These are phyloP conservation scores for Cajanus cajan DNA, from an alignment of 306 rosid genomes.

Conservation along the genomic window DNA sequence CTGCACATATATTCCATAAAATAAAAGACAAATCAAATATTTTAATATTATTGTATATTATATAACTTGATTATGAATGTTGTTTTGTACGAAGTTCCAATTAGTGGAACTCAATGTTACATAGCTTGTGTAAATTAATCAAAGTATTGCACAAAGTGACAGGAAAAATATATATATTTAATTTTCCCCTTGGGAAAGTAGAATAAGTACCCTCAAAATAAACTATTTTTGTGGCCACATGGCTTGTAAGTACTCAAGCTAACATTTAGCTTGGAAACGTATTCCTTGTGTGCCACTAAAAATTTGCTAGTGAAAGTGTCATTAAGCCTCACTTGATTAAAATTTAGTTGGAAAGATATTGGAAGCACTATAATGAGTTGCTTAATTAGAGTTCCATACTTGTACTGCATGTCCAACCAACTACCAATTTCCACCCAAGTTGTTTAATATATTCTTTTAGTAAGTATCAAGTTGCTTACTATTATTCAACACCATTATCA, in stretches of 20 bases:
- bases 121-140: neutral
- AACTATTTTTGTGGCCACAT: neutral
- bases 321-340: neutral
- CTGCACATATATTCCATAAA: slow-evolving; percentile 38
- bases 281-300: slow-evolving; percentile 23
- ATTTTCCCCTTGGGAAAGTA: slow-evolving; percentile 2
- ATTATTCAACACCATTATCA: slow-evolving; percentile 35
- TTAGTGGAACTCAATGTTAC: slow-evolving; percentile 16
- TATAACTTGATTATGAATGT: neutral
- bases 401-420: slow-evolving; percentile 36
- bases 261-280: slow-evolving; percentile 15
- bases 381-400: slow-evolving; percentile 9
- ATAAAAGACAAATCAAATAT: slow-evolving; percentile 26
- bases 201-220: neutral
- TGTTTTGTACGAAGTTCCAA: neutral
- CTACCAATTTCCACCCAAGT: slow-evolving; percentile 23
- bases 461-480: slow-evolving; percentile 12
- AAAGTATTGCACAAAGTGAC: neutral
- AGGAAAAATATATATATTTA: neutral
- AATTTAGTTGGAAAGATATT: slow-evolving; percentile 4
- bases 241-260: slow-evolving; percentile 7
- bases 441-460: slow-evolving; percentile 26
- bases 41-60: neutral
- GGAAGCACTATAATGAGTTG: slow-evolving; percentile 19
- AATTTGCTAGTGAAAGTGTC: slow-evolving; percentile 8